Evolutionary conservation across 805 yeast species (phyloP).

Genomic region (Scheffersomyces ergatensis): DNA sequence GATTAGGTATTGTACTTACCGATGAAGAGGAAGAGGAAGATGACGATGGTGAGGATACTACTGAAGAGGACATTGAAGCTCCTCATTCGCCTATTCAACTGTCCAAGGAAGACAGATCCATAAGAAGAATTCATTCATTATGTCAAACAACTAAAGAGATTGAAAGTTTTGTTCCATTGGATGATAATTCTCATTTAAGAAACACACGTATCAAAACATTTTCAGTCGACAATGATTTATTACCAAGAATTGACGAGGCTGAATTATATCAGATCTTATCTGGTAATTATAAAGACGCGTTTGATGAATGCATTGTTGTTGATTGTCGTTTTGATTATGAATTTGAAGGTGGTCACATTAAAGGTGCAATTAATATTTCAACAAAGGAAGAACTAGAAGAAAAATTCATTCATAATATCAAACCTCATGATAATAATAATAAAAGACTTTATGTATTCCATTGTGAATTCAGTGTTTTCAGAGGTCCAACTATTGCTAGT

Average conservation of each 20-base stretch:
- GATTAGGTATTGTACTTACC: background rate
- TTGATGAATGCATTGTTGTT: conserved; percentile 57
- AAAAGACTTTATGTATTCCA: conserved; percentile 73
- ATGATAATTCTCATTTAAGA: conserved; percentile 31
- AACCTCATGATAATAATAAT: conserved; percentile 11
- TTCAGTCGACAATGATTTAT: conserved; percentile 49
- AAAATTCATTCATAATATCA: conserved; percentile 35
- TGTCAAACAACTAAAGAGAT: conserved; percentile 47
- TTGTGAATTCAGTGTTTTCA: conserved; percentile 88
- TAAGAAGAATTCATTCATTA: conserved; percentile 68
- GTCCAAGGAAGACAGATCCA: conserved; percentile 24
- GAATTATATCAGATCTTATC: conserved; percentile 58
- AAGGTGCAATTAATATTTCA: conserved; percentile 74
- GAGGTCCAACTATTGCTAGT: conserved; percentile 93
- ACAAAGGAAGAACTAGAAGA: conserved; percentile 68
- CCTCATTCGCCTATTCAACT: conserved; percentile 21
- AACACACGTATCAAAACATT: conserved; percentile 27
- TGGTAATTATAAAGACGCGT: conserved; percentile 48
- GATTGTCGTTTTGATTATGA: conserved; percentile 96
- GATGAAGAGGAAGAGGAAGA: conserved; percentile 1
- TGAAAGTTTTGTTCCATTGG: conserved; percentile 15
- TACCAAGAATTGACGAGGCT: conserved; percentile 63
- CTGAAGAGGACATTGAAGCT: background rate
- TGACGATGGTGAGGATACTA: conserved; percentile 1
- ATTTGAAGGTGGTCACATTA: conserved; percentile 88